These are phyloP conservation scores for Tylopilus felleus DNA, from an alignment of 768 basidiomycete species.

Conservation along the genomic window DNA sequence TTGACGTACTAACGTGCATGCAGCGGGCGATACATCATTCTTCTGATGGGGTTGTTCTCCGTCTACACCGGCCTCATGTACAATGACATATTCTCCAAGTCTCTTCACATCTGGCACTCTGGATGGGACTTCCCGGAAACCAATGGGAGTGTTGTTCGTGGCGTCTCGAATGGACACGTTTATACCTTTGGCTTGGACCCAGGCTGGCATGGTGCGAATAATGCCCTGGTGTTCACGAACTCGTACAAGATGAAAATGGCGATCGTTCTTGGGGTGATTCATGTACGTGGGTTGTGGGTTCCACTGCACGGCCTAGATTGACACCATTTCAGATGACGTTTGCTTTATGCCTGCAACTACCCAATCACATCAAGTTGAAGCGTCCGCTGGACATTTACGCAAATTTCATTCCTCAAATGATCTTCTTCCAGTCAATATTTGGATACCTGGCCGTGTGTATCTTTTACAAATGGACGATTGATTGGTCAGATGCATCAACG, in stretches of 20 bases:
- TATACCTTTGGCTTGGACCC: constrained; percentile 96
- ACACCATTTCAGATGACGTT: constrained; percentile 83
- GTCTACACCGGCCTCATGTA: constrained; percentile 97
- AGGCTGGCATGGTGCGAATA: constrained; percentile 91
- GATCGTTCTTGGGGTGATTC: constrained; percentile 91
- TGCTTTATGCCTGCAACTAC: constrained; percentile 91
- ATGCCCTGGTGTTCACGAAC: constrained; percentile 90
- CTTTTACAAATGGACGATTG: constrained; percentile 94
- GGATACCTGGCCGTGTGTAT: constrained; percentile 94
- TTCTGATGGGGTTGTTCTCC: constrained; percentile 97
- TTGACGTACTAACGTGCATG: constrained; percentile 22
- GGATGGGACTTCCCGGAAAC: constrained; percentile 75
- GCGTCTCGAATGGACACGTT: constrained; percentile 56
- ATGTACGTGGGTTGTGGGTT: constrained; percentile 52
- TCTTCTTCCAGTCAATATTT: constrained; percentile 97
- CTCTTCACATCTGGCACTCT: constrained; percentile 82
- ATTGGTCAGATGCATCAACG: constrained; percentile 73
- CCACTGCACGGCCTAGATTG: constrained; percentile 5
- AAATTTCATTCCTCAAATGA: constrained; percentile 95
- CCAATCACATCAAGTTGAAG: constrained; percentile 94
- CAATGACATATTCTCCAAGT: constrained; percentile 97
- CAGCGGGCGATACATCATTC: constrained; percentile 97
- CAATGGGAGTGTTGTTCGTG: constrained; percentile 42
- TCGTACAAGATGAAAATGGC: constrained; percentile 99
- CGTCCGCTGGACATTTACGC: constrained; percentile 82